Evolutionary conservation across 257 asterid species (phyloP).

Genomic region (Jaltomata sinuosa): DNA sequence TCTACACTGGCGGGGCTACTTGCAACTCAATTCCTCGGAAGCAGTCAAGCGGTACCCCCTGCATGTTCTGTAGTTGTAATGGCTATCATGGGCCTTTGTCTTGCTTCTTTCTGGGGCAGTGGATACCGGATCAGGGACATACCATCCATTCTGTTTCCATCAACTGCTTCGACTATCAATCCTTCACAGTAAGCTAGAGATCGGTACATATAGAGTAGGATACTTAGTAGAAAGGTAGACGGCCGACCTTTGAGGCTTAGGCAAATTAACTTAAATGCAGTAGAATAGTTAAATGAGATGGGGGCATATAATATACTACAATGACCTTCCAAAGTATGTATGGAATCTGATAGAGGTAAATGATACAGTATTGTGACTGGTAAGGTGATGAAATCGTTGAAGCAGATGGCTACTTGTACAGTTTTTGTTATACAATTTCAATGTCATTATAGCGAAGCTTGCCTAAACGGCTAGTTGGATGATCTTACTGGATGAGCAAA

Average conservation of each 20-base stretch:
- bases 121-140: constrained; percentile 63
- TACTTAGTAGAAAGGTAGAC: neutral
- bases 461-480: neutral
- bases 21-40: constrained; percentile 78
- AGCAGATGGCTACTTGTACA: neutral
- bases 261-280: neutral
- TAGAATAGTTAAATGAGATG: neutral
- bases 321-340: neutral
- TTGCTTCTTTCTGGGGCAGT: constrained; percentile 95
- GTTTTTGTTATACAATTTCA: neutral
- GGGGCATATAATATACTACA: neutral
- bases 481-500: neutral
- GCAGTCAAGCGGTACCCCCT: constrained; percentile 87
- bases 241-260: neutral
- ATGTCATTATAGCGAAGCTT: neutral
- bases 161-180: constrained; percentile 28
- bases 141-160: constrained; percentile 24
- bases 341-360: neutral
- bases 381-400: neutral
- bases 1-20: constrained; percentile 95
- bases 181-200: constrained; percentile 13
- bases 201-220: neutral
- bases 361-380: neutral
- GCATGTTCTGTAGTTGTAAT: constrained; percentile 94
- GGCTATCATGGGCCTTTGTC: constrained; percentile 98